Conservation (phyloP, 495 filamentous ascomycete genomes). For the Neurospora sp. region DNA sequence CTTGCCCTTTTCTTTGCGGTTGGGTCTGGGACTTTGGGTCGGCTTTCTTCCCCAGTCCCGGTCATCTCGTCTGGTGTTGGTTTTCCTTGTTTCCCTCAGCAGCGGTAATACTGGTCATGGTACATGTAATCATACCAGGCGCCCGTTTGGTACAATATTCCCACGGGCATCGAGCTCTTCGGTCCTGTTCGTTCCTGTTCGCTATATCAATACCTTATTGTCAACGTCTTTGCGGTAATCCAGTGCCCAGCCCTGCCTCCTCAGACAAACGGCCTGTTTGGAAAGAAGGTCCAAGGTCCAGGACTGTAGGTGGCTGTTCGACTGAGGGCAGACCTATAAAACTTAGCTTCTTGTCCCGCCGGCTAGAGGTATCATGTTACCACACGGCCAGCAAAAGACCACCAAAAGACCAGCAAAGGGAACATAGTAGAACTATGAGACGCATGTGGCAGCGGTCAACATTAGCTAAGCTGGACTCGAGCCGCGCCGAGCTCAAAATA, state of each 20-base stretch:
- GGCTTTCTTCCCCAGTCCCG: neutral
- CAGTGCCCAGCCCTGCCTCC: too few relatives aligned
- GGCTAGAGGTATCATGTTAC: neutral
- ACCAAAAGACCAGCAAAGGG: neutral
- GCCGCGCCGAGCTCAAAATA: too few relatives aligned
- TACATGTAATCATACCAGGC: too few relatives aligned
- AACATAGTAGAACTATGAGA: neutral
- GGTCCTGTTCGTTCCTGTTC: too few relatives aligned
- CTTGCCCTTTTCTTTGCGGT: neutral
- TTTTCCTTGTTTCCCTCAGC: neutral
- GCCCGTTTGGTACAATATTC: too few relatives aligned
- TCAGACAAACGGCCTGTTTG: neutral
- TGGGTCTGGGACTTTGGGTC: neutral
- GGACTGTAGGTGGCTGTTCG: neutral
- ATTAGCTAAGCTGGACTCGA: too few relatives aligned
- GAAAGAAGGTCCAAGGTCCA: neutral
- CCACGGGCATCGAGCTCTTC: too few relatives aligned
- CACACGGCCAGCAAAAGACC: neutral
- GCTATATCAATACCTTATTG: too few relatives aligned
- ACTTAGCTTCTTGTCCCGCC: neutral
- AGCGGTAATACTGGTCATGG: too few relatives aligned
- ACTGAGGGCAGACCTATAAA: neutral
- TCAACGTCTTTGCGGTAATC: too few relatives aligned
- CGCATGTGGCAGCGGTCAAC: too few relatives aligned
- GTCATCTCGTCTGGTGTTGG: neutral